These are phyloP conservation scores for Amesomyces nigricolor DNA, from an alignment of 2,329 filamentous ascomycete species.

Conservation along the genomic window DNA sequence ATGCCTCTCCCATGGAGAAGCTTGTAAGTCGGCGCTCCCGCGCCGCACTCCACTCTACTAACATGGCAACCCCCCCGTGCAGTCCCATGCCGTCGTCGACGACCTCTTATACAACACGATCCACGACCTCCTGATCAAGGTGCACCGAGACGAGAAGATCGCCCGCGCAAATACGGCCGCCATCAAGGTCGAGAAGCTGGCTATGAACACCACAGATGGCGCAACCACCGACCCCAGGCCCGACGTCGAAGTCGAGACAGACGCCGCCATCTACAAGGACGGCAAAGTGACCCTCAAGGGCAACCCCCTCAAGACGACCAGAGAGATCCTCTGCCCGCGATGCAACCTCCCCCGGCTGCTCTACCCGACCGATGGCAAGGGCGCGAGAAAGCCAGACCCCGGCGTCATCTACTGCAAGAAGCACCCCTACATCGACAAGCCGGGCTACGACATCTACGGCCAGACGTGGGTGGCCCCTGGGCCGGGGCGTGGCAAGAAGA, in stretches of 20 bases:
- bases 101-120: constrained; percentile 72
- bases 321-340: constrained; percentile 66
- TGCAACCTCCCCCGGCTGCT: constrained; percentile 70
- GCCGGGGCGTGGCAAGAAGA: constrained; percentile 68
- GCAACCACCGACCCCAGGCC: constrained; percentile 49
- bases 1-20: constrained; percentile 50
- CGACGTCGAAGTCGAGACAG: constrained; percentile 56
- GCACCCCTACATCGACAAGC: constrained; percentile 69
- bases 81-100: constrained; percentile 64
- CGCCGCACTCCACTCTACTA: constrained; percentile 12
- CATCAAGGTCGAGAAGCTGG: constrained; percentile 58
- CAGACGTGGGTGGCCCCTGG: constrained; percentile 72
- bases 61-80: constrained; percentile 9
- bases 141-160: constrained; percentile 73
- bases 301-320: constrained; percentile 65
- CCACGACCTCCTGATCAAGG: constrained; percentile 67
- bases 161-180: constrained; percentile 61
- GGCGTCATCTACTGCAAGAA: constrained; percentile 71
- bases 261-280: constrained; percentile 65
- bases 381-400: constrained; percentile 59
- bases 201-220: constrained; percentile 49
- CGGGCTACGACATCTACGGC: constrained; percentile 74
- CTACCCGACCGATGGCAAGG: constrained; percentile 65
- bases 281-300: constrained; percentile 63
- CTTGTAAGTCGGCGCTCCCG: constrained; percentile 43